Conservation (phyloP, 2,329 filamentous ascomycete genomes). For the Aspergillus versicolor region DNA sequence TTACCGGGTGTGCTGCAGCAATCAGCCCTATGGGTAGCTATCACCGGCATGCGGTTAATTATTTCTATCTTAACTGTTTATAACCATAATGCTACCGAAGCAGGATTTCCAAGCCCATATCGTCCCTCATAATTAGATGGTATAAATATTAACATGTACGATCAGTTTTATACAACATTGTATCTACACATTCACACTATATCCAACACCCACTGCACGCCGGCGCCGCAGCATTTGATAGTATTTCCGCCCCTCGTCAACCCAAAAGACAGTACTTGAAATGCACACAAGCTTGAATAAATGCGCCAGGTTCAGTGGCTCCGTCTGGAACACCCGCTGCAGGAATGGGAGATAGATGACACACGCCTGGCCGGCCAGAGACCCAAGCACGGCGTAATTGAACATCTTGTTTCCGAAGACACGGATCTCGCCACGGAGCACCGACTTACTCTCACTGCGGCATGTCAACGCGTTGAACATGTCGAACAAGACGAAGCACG, state of each 20-base stretch:
- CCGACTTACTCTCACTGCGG: conserved; percentile 84
- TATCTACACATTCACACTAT: conserved; percentile 42
- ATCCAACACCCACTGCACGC: conserved; percentile 36
- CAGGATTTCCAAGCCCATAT: background rate
- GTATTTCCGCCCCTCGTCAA: conserved; percentile 86
- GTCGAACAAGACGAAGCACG: conserved; percentile 97
- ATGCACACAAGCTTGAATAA: conserved; percentile 69
- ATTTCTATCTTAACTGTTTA: no score
- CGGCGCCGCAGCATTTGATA: conserved; percentile 31
- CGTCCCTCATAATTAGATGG: conserved; percentile 1
- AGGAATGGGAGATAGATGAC: conserved; percentile 95
- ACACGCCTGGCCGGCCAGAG: conserved; percentile 77
- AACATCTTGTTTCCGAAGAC: conserved; percentile 88
- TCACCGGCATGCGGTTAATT: no score
- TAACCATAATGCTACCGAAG: no score
- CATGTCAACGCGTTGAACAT: conserved; percentile 99
- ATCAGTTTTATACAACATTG: background rate
- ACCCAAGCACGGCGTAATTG: conserved; percentile 89
- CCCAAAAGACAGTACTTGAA: conserved; percentile 92
- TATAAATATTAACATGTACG: conserved; percentile 3
- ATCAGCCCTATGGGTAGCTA: background rate
- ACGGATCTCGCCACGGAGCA: conserved; percentile 81
- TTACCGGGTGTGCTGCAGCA: background rate
- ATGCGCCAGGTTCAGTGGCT: conserved; percentile 74
- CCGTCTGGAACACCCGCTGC: conserved; percentile 94